Percentiles rank a stretch among this genome's conserved stretches.
Evolutionary conservation across 2,329 filamentous ascomycete genomes (phyloP).

Genomic region (Fusarium palustre): DNA sequence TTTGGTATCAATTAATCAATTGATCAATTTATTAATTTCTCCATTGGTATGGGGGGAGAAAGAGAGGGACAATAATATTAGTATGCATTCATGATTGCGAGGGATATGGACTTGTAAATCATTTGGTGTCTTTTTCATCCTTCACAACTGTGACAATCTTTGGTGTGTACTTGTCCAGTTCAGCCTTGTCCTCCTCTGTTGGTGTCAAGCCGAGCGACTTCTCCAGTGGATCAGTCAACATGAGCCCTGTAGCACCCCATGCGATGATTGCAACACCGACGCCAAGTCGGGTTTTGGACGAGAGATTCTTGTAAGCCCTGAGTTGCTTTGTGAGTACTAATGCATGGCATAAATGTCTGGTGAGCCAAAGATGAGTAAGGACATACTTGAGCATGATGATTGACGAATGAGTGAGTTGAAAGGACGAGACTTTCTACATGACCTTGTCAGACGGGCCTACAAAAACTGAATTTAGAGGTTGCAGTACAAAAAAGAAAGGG

Average conservation of each 20-base stretch:
- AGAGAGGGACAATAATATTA: not conserved
- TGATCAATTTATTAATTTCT: not conserved
- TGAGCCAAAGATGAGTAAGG: not conserved
- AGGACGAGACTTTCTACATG: conserved; percentile 12
- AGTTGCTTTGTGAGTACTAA: conserved; percentile 10
- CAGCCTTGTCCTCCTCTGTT: conserved; percentile 77
- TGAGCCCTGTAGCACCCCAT: conserved; percentile 81
- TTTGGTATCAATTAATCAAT: not conserved
- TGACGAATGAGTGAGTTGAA: not conserved
- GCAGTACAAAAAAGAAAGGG: no score
- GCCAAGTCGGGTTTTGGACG: conserved; percentile 75
- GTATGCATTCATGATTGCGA: no score
- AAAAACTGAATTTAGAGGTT: not conserved
- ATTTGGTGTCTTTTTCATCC: conserved; percentile 31
- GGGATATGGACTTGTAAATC: not conserved
- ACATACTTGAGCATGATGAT: conserved; percentile 42
- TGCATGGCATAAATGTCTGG: not conserved
- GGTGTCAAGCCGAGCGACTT: conserved; percentile 78
- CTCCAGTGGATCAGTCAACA: conserved; percentile 78
- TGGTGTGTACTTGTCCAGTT: conserved; percentile 71
- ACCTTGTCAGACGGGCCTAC: conserved; percentile 3
- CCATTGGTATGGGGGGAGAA: not conserved
- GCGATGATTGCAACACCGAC: conserved; percentile 80
- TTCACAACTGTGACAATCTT: conserved; percentile 70
- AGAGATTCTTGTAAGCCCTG: conserved; percentile 78